Evolutionary conservation across 257 asterid species (phyloP).

Genomic region (Forsythia viridissima): DNA sequence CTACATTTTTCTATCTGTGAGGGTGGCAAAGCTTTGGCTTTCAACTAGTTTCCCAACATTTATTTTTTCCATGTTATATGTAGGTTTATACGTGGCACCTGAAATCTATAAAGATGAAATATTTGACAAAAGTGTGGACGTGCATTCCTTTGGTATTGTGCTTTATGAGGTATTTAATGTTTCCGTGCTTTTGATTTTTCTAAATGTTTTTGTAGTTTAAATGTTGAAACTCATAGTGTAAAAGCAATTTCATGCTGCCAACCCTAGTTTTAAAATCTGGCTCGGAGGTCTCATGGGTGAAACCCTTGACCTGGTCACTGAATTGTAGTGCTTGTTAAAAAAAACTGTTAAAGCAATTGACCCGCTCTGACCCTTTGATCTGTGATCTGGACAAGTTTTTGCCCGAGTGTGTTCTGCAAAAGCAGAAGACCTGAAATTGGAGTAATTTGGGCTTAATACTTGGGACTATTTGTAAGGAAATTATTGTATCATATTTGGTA

Average conservation of each 20-base stretch:
- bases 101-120: slow-evolving; percentile 67
- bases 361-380: not conserved
- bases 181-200: slow-evolving; percentile 7
- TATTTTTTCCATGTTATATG: slow-evolving; percentile 14
- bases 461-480: not conserved
- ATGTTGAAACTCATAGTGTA: not conserved
- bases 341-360: not conserved
- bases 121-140: slow-evolving; percentile 88
- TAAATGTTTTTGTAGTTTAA: not conserved
- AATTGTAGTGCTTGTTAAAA: not conserved
- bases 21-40: not conserved
- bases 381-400: not conserved
- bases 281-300: not conserved
- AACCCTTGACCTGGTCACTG: not conserved
- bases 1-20: not conserved
- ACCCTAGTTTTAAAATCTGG: not conserved
- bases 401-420: not conserved
- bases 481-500: not conserved
- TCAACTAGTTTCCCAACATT: not conserved
- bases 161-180: slow-evolving; percentile 71
- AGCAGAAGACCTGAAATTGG: not conserved
- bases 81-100: slow-evolving; percentile 84
- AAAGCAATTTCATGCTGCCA: slow-evolving; percentile 1
- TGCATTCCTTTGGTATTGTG: slow-evolving; percentile 77
- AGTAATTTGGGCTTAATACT: not conserved